Base-by-base conservation (phyloP, 495 filamentous ascomycete genomes). In the Neurospora terricola region DNA sequence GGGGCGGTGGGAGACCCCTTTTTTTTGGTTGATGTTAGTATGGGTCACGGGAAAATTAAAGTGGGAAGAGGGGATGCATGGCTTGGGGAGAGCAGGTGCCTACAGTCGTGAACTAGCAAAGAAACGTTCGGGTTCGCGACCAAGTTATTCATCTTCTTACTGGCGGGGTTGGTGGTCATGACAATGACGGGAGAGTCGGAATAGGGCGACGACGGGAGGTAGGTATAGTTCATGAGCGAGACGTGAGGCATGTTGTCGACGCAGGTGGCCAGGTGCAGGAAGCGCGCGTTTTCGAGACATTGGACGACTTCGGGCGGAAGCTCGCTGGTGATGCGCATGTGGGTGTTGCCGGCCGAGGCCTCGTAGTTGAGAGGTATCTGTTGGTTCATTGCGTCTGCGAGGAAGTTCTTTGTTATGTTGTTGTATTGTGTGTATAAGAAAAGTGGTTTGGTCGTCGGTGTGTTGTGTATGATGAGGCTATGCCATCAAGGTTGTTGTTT, bases 211-310 rank as follows among this genome's bases (percentile, higher is more conserved):
- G 87, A 89, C 21, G 94, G 91, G 71, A 99, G 92, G 84, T 97
- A 99, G 78, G 96, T 98, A 85, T 98, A 99, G 84, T 97, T 97
- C 96, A 99, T 99, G 75, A 99, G 90, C 36, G 93, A 95, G 80
- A 98, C 92, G 83, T 99, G 96, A 18, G 96, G 96, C 77, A 88
- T 88, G 80, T 95, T 89, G 77, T 89, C 86, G 80, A 87, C 88
- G 81, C 90, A 94, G 72, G 96, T 99, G 75, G 96, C 94, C 38
- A 99, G 90, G 81, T 99, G 96, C 73, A 99, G 94, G 84, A 97
- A 99, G 79, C 96, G 91, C 36, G 95, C 93, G 83, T 97, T 98
- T 82, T 97, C 92, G 70, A 98, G 87, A 79, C 94, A 97, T 75
- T 93, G 87, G 16, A 95, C 88, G 54, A 99, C 96, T 81, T 97